A percentile compares a stretch with the other conserved stretches of the same genome.
Evolutionary conservation across 192 early-diverging fungal genomes (phyloP).

Genomic region (Allomyces macrogynus): DNA sequence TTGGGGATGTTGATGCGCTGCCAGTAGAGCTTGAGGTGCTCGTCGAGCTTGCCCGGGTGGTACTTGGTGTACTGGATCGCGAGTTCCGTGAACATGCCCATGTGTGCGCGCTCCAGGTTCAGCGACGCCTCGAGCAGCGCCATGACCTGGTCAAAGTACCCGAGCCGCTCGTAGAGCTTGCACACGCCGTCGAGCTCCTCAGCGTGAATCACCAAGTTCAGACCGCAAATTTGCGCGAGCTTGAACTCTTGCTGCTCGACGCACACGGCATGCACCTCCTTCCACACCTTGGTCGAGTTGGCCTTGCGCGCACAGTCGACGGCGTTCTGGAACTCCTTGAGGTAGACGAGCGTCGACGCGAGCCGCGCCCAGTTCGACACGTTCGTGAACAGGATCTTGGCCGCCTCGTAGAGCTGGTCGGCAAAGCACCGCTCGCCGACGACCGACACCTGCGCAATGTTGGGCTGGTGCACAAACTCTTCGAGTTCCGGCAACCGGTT

Average conservation of each 20-base stretch:
- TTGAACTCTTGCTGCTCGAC: constrained; percentile 88
- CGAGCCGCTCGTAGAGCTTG: constrained; percentile 65
- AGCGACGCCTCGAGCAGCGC: constrained; percentile 77
- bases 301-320: constrained; percentile 98
- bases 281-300: constrained; percentile 97
- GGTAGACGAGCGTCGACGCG: constrained; percentile 83
- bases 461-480: constrained; percentile 77
- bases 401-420: constrained; percentile 74
- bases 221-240: constrained; percentile 92
- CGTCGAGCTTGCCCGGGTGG: constrained; percentile 82
- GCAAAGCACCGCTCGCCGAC: constrained; percentile 94
- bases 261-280: constrained; percentile 94
- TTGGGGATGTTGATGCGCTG: constrained; percentile 98
- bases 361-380: constrained; percentile 95
- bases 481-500: constrained; percentile 76
- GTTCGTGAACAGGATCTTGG: constrained; percentile 82
- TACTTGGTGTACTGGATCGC: constrained; percentile 96
- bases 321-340: constrained; percentile 86
- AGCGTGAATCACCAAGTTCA: constrained; percentile 88
- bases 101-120: constrained; percentile 93
- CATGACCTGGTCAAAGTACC: constrained; percentile 82
- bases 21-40: constrained; percentile 92
- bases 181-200: constrained; percentile 86
- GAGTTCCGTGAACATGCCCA: constrained; percentile 99
- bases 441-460: constrained; percentile 79